Base-by-base conservation (phyloP, 2,329 filamentous ascomycete genomes). In the Pseudocercospora macadamiae region DNA sequence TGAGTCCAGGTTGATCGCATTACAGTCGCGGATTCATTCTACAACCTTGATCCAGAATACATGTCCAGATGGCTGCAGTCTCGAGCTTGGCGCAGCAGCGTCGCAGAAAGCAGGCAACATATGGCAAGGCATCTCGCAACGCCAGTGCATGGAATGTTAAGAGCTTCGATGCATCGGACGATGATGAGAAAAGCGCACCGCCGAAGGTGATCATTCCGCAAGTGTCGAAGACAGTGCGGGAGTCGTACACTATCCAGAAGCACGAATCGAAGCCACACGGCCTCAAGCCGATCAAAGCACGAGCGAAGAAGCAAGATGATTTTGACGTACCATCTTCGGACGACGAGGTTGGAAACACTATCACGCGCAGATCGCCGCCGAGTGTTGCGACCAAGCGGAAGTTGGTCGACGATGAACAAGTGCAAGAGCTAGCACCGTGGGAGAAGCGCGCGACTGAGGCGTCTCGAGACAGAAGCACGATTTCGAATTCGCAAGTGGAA, bases 281-380 rank as follows among this genome's bases (percentile, higher is more conserved):
- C 7, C 54, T 37, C 21, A 65, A 57, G 51, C 36, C 59, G 19
- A 28, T 45, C 30, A 65, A 59, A 37, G 48, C 45, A 32, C 58
- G 51, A 4, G 30, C 58, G 21, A 64, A 61, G 44, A 60, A 62
- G 51, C 60, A 61, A 14, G 71, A 73, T 34, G 65, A 76, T 16
- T 81, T 79, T 64, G 78, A 81, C 60, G 72, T 80, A 18, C 77
- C 78, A 3, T 64, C 63, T 25, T 64, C 72, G 2, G 71, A 72
- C 21, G 73, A 74, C 5, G 73, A 74, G n/a, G 48, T 51, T 3
- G 56, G 64, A 4, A 57, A 60, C 4, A 61, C 51, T 23, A 55
- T 66, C 34, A 62, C 45, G 53, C 64, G 59, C 3, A 45, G 47
- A 7, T 57, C 66, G 4, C 63, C 65, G 9, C 60, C 58, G 12